Percentiles rank a stretch among this genome's conserved stretches.
phyloP scores from a whole-genome alignment of 371 early-diverging fungal genomes.

The Mucor saturninus region DNA sequence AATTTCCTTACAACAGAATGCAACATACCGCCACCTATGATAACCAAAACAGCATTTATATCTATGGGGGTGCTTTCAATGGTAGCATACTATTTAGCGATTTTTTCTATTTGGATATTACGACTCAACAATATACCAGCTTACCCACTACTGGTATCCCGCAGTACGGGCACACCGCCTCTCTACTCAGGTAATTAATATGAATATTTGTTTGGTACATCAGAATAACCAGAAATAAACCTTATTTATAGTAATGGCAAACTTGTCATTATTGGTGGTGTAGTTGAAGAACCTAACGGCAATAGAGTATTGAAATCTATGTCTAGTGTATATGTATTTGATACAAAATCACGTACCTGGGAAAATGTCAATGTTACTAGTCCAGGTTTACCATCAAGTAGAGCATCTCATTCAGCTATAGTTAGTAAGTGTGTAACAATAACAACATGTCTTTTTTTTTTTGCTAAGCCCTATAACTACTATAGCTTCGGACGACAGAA shows the following conservation, averaged over 20 bases:
- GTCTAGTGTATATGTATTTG: slow-evolving; percentile 30
- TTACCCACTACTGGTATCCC: slow-evolving; percentile 21
- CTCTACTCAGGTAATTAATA: slow-evolving; percentile 37
- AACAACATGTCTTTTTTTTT: not conserved
- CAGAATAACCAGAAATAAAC: not conserved
- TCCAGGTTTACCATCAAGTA: slow-evolving; percentile 18
- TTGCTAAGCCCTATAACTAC: not conserved
- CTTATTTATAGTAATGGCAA: slow-evolving; percentile 35
- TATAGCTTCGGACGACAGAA: slow-evolving; percentile 39
- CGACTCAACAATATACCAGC: slow-evolving; percentile 20
- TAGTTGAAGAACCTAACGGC: slow-evolving; percentile 1
- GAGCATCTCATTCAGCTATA: slow-evolving; percentile 40
- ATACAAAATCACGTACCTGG: slow-evolving; percentile 21
- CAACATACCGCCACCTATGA: slow-evolving; percentile 26
- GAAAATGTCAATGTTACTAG: not conserved
- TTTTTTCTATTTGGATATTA: slow-evolving; percentile 34
- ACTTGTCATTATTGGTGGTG: slow-evolving; percentile 50
- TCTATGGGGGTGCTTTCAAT: slow-evolving; percentile 38
- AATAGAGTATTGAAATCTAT: not conserved
- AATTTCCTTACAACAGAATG: slow-evolving; percentile 19
- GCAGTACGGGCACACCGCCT: slow-evolving; percentile 46
- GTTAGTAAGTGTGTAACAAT: slow-evolving; percentile 31
- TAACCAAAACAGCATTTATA: slow-evolving; percentile 22
- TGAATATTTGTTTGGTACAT: slow-evolving; percentile 3
- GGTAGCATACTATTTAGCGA: slow-evolving; percentile 24